phyloP scores from a whole-genome alignment of 2,329 filamentous ascomycete genomes.

The Paracoccidioides brasiliensis region DNA sequence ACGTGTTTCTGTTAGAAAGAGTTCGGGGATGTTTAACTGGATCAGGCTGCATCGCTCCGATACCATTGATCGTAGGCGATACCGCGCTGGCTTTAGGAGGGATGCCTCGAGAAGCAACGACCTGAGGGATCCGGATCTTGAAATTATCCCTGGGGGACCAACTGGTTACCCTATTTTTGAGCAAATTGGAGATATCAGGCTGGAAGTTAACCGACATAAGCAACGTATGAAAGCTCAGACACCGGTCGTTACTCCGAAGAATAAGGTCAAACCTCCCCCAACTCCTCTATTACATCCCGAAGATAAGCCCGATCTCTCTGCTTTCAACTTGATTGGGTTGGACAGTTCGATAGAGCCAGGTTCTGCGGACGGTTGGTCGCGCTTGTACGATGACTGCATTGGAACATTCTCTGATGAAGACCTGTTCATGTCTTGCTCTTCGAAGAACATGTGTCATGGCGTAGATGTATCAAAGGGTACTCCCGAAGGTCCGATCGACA shows the following conservation, averaged over 20 bases:
- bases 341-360: background rate
- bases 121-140: slow-evolving; percentile 10
- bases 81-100: slow-evolving; percentile 10
- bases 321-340: background rate
- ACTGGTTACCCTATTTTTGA: slow-evolving; percentile 7
- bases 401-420: background rate
- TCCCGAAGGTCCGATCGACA: background rate
- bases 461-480: background rate
- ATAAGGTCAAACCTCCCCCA: background rate
- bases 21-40: slow-evolving; percentile 8
- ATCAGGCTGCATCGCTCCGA: slow-evolving; percentile 3
- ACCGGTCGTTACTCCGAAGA: background rate
- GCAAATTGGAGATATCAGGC: slow-evolving; percentile 9
- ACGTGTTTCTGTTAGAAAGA: slow-evolving; percentile 2
- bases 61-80: slow-evolving; percentile 8
- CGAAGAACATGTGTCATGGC: background rate
- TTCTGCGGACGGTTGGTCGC: slow-evolving; percentile 4
- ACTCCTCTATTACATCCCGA: background rate
- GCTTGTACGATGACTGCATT: slow-evolving; percentile 5
- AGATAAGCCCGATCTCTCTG: background rate
- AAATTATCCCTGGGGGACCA: slow-evolving; percentile 8
- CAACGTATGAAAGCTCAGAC: background rate
- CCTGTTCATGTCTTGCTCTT: background rate
- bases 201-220: slow-evolving; percentile 6
- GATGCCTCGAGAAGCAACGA: slow-evolving; percentile 8